Conservation (phyloP, 352 stramenopile species). For the Globisporangium cylindrosporum region DNA sequence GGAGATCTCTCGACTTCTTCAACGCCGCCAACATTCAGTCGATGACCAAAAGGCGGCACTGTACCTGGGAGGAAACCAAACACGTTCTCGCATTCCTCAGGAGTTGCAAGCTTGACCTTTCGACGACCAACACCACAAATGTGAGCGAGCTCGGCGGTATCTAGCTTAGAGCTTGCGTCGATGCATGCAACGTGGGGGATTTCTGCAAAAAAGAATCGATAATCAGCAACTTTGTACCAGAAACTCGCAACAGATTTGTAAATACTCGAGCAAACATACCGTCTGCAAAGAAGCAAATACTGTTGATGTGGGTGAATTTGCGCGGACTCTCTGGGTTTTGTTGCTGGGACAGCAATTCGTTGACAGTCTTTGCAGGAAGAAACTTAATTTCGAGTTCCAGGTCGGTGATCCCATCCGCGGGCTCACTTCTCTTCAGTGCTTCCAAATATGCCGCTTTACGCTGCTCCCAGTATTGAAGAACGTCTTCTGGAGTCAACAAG, state of each 20-base stretch:
- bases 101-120: constrained; percentile 66
- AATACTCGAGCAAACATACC: constrained; percentile 23
- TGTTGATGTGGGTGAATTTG: constrained; percentile 54
- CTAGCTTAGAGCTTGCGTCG: constrained; percentile 52
- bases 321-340: constrained; percentile 17
- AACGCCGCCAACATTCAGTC: background rate
- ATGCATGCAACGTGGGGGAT: constrained; percentile 57
- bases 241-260: background rate
- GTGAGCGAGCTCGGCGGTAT: constrained; percentile 49
- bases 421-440: background rate
- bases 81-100: constrained; percentile 47
- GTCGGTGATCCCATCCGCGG: background rate
- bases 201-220: constrained; percentile 26
- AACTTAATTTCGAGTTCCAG: constrained; percentile 32
- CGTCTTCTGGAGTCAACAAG: constrained; percentile 28
- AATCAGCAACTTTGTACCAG: background rate
- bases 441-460: constrained; percentile 21
- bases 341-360: constrained; percentile 27
- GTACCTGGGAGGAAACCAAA: constrained; percentile 70
- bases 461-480: constrained; percentile 35
- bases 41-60: constrained; percentile 58
- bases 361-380: constrained; percentile 32
- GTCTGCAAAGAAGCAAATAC: constrained; percentile 74
- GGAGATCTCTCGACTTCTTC: background rate
- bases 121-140: constrained; percentile 51